Evolutionary conservation across 208 protist species (phyloP).

Genomic region (Wallacemonas sp.): DNA sequence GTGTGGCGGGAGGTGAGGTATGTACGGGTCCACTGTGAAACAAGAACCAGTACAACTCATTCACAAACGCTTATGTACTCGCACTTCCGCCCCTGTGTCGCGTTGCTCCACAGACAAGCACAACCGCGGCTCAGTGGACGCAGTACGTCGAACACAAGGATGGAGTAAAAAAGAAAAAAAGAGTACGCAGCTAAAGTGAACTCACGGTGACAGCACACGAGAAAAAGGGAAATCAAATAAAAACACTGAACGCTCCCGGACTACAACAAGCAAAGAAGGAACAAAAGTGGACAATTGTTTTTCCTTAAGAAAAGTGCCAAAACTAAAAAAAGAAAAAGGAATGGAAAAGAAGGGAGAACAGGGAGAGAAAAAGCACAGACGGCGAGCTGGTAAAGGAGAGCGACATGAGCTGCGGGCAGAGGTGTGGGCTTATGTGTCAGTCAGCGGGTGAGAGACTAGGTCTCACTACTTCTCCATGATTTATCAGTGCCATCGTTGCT

Average conservation of each 20-base stretch:
- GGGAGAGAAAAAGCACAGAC: not conserved
- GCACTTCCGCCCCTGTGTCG: no score
- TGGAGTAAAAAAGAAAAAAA: not conserved
- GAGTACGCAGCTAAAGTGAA: not conserved
- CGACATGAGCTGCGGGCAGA: no score
- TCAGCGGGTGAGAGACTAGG: not conserved
- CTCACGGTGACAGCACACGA: not conserved
- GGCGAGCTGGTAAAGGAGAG: no score
- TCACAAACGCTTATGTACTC: no score
- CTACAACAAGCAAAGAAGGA: slow-evolving; percentile 7
- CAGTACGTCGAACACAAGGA: not conserved
- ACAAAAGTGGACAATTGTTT: not conserved
- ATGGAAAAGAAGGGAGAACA: slow-evolving; percentile 14
- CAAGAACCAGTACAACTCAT: no score
- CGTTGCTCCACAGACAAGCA: no score
- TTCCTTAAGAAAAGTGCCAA: not conserved
- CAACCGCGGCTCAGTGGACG: no score
- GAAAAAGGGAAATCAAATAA: slow-evolving; percentile 14
- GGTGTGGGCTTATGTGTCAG: not conserved
- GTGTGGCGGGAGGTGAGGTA: no score
- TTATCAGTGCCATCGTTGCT: slow-evolving; percentile 10
- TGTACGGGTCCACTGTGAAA: no score
- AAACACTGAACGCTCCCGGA: slow-evolving; percentile 9
- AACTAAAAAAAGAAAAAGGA: slow-evolving; percentile 10
- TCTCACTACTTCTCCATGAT: no score